A percentile compares a stretch with the other conserved stretches of the same genome.
Evolutionary conservation across 2,329 filamentous ascomycete genomes (phyloP).

Genomic region (Thyridium curvatum): DNA sequence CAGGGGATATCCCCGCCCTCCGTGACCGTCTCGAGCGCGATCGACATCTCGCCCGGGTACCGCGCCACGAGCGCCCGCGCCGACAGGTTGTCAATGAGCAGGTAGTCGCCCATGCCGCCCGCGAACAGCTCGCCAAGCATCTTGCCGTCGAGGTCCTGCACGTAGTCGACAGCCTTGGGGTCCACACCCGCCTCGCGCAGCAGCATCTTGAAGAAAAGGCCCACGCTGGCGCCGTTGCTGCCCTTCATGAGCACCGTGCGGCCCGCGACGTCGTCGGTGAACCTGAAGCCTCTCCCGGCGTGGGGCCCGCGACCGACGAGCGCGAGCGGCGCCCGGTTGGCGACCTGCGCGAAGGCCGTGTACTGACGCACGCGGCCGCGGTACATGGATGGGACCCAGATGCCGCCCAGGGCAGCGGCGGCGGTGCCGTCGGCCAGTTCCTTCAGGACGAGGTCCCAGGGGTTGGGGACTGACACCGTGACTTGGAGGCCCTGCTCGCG

Average conservation of each 20-base stretch:
- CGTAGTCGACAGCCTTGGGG: neutral
- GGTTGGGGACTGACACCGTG: slow-evolving; percentile 14
- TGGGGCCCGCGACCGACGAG: neutral
- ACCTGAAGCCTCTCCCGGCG: neutral
- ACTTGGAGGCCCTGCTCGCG: slow-evolving; percentile 18
- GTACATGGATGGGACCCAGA: slow-evolving; percentile 5
- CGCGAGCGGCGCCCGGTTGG: slow-evolving; percentile 3
- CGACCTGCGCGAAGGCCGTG: slow-evolving; percentile 4
- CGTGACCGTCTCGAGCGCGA: slow-evolving; percentile 1
- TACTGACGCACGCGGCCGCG: slow-evolving; percentile 1
- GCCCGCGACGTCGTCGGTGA: neutral
- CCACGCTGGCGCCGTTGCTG: slow-evolving; percentile 3
- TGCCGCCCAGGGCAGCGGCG: slow-evolving; percentile 3
- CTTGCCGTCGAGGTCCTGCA: slow-evolving; percentile 6
- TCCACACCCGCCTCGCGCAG: slow-evolving; percentile 5
- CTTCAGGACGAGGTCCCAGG: slow-evolving; percentile 16
- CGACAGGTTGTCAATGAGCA: slow-evolving; percentile 4
- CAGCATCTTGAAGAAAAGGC: slow-evolving; percentile 6
- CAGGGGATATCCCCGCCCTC: slow-evolving; percentile 4
- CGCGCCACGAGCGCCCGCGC: neutral
- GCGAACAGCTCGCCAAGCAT: slow-evolving; percentile 4
- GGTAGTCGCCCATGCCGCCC: slow-evolving; percentile 5
- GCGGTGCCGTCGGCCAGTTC: slow-evolving; percentile 11
- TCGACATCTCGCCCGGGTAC: neutral
- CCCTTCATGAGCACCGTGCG: slow-evolving; percentile 4